Evolutionary conservation across 2,329 filamentous ascomycete species (phyloP), one percentile per base, ranked within the genome.

Genomic region (Penicillium occitanis): DNA sequence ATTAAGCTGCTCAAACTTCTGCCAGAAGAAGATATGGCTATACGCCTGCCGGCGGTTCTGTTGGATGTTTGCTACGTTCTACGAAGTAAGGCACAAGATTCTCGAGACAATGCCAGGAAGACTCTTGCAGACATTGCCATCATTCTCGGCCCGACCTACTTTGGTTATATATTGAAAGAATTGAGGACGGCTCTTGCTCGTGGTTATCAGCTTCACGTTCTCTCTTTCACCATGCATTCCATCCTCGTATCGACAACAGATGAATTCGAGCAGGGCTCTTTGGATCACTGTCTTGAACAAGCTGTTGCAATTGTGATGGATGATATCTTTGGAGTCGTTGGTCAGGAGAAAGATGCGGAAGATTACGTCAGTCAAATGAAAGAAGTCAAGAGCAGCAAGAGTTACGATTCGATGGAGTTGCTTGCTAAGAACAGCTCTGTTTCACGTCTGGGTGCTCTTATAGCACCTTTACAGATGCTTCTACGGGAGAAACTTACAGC

Each of bases 331-430:
- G 96, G 96, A 35, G 87, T 88, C 5, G 90, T 91, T 40, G 95
- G 95, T 1, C 91, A 97, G 79, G 94, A 99, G 75, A 99, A 99
- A 78, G 95, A 99, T 72, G 94, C 94, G 0, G 93, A 97, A 72
- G 95, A 93, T 63, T 99, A 99, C 76, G 90, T 90, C 65, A 97
- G 89, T 75, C 91, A 94, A 78, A 97, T 96, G 90, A 97, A 96
- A 78, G 95, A 99, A 79, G 90, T 99, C 65, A 98, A 97, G 82
- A 95, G 91, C 78, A 97, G 91, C 83, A 99, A 98, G 83, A 97
- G 93, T 75, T 96, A 93, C 73, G 96, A 99, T 75, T 96, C 95
- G 0, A 96, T 98, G 89, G 94, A 98, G 77, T 83, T 98, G 17
- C 85, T 98, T 69, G 91, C 95, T 30, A 91, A 90, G 73, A 93